A percentile compares a stretch with the other conserved stretches of the same genome.
These are phyloP conservation scores for Neurospora discreta DNA, from an alignment of 495 filamentous ascomycete species.

Conservation along the genomic window DNA sequence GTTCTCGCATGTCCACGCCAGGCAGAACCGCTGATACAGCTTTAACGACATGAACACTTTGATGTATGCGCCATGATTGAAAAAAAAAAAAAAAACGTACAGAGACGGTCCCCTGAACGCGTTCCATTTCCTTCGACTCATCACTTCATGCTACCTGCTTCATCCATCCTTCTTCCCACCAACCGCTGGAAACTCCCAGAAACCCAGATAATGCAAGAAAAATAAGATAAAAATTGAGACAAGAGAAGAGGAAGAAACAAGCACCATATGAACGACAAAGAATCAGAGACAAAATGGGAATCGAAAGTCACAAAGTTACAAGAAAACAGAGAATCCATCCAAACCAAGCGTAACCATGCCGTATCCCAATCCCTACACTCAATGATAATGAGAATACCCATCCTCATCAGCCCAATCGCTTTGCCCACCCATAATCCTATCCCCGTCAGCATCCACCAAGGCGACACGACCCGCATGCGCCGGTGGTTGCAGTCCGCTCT, in stretches of 20 bases:
- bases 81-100: background rate
- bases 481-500: constrained; percentile 29
- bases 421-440: constrained; percentile 35
- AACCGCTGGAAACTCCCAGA: background rate
- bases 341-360: background rate
- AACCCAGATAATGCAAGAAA: background rate
- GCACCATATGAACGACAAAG: background rate
- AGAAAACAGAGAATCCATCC: background rate
- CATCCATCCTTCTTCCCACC: background rate
- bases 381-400: constrained; percentile 23
- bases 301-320: background rate
- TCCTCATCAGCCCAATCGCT: constrained; percentile 50
- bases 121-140: background rate
- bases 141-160: background rate
- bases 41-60: background rate
- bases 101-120: background rate
- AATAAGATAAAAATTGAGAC: background rate
- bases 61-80: background rate
- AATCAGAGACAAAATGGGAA: background rate
- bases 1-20: background rate
- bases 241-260: background rate
- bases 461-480: constrained; percentile 19
- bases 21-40: background rate
- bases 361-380: background rate
- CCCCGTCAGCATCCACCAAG: constrained; percentile 34